Evolutionary conservation across 805 yeast genomes (phyloP).

Genomic region (Blastobotrys parvus): DNA sequence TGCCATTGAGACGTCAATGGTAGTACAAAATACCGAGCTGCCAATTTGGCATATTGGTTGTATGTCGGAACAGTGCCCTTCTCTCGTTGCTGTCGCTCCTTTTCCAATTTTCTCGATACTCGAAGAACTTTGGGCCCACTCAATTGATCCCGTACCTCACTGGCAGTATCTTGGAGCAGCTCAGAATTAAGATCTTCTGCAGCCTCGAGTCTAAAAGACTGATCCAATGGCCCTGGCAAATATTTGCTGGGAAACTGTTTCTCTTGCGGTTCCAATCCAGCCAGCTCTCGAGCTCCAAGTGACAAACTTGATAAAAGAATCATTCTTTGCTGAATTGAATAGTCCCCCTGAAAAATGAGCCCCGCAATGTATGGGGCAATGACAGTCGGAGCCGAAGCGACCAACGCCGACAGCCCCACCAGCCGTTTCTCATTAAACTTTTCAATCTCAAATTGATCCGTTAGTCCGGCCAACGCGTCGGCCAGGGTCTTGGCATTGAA

Average conservation of each 20-base stretch:
- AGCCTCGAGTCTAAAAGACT: constrained; percentile 3
- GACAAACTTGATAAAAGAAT: constrained; percentile 59
- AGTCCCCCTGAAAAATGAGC: constrained; percentile 59
- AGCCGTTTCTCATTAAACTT: constrained; percentile 56
- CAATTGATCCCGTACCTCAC: constrained; percentile 17
- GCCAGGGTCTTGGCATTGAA: constrained; percentile 51
- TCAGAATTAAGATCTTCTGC: constrained; percentile 17
- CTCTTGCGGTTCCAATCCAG: constrained; percentile 40
- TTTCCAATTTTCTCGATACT: constrained; percentile 22
- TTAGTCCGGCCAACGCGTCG: constrained; percentile 41
- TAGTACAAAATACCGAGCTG: constrained; percentile 40
- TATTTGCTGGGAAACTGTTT: constrained; percentile 32
- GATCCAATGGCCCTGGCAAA: constrained; percentile 36
- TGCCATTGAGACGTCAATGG: constrained; percentile 47
- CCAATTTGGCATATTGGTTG: constrained; percentile 35
- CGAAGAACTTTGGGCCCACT: constrained; percentile 23
- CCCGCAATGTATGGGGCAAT: constrained; percentile 29
- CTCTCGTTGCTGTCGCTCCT: constrained; percentile 7
- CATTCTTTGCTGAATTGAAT: constrained; percentile 72
- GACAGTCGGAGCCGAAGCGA: constrained; percentile 45
- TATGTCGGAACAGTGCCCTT: constrained; percentile 20
- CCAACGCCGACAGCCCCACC: constrained; percentile 55
- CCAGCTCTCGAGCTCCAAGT: constrained; percentile 62
- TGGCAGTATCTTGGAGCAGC: constrained; percentile 17
- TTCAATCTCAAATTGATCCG: constrained; percentile 47